These are phyloP conservation scores for Trichoderma semiorbis DNA, from an alignment of 2,329 filamentous ascomycete species.

Conservation along the genomic window DNA sequence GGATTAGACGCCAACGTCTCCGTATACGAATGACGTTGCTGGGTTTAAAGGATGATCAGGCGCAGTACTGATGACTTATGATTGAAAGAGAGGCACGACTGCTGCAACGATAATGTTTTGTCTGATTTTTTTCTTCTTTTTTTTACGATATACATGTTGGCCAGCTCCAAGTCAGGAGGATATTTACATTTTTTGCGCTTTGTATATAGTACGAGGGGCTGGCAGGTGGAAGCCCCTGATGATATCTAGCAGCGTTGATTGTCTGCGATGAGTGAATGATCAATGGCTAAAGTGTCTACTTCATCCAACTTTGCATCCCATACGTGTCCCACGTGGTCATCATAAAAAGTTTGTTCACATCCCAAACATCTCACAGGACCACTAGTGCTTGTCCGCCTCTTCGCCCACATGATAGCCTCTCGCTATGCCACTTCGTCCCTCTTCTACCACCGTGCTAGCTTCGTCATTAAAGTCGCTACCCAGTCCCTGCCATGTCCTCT, in stretches of 20 bases:
- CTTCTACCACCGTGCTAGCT: constrained; percentile 68
- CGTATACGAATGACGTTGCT: not conserved
- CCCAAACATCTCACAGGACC: too few species aligned
- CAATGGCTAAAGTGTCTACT: not conserved
- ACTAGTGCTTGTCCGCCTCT: constrained; percentile 37
- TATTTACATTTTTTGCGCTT: not conserved
- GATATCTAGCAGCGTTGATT: not conserved
- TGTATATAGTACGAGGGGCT: constrained; percentile 9
- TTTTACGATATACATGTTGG: not conserved
- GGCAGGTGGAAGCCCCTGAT: not conserved
- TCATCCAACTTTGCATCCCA: not conserved
- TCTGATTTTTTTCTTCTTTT: not conserved
- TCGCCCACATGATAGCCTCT: constrained; percentile 80
- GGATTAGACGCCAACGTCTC: not conserved
- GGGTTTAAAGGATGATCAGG: not conserved
- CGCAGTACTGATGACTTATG: constrained; percentile 9
- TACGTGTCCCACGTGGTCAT: not conserved
- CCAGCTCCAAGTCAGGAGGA: not conserved
- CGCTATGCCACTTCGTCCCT: constrained; percentile 84
- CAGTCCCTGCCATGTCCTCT: constrained; percentile 86
- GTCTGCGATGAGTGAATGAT: not conserved
- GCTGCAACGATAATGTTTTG: not conserved
- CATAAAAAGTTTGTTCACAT: not conserved
- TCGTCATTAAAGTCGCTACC: constrained; percentile 75
- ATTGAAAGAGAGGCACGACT: not conserved